Base-by-base conservation (phyloP, 2,329 filamentous ascomycete genomes). In the Epichloe glyceriae region DNA sequence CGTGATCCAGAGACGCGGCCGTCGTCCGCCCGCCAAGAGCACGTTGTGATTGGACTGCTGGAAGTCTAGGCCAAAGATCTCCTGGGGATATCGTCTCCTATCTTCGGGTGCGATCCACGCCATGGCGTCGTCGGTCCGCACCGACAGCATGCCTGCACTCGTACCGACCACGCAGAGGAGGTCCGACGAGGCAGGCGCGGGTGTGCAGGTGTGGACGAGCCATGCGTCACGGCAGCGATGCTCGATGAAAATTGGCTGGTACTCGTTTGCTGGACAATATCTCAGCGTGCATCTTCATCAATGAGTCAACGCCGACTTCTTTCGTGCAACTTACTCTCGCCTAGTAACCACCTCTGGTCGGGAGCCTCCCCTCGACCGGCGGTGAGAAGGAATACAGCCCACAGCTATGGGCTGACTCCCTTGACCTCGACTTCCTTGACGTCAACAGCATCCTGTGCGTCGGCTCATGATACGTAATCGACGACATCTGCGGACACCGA, bases 1-100 rank as follows among this genome's bases (percentile, higher is more conserved):
- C 5, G 69, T 65, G 1, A 70, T 56, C 64, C 69, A 70, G 5
- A 82, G 62, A 2, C 62, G 58, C 1, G 73, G 66, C n/a, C 68
- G 67, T 3, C 78, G 72, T 3, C 73, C 73, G 37, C 78, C 79
- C 0, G 75, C 73, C 34, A 76, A 62, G 14, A 80, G 54, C 2
- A 80, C 56, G 12, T 71, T 63, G 12, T 68, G 69, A 45, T 73
- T 69, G 15, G 59, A 61, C 4, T 58, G 54, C 20, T 73, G 65
- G 55, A 76, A 80, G 50, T 74, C 72, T 26, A 78, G 62, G 4
- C 72, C 63, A 51, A 79, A 74, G 42, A 77, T 63, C 52, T 78
- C 68, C 2, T 55, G 54, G 4, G 60, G 61, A 1, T 54, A 39
- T 3, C 58, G 37, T 56, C 26, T 30, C 26, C 26, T 8, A 8